Percentiles rank a stretch among this genome's conserved stretches.
Conservation (phyloP, 2,329 filamentous ascomycete genomes). For the Epichloe baconii region DNA sequence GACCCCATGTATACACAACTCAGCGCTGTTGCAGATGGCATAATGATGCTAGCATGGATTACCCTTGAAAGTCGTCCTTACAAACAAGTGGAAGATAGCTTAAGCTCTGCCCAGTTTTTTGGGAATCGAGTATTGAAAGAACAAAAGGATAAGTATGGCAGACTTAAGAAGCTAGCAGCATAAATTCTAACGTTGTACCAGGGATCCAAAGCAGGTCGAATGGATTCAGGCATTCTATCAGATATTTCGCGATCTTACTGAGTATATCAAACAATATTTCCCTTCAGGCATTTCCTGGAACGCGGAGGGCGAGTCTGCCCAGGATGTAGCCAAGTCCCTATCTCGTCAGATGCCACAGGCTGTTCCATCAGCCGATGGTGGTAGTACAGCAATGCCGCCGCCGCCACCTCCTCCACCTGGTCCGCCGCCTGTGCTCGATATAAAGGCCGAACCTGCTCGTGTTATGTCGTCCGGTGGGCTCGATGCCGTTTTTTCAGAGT, state of each 20-base stretch:
- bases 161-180: background rate
- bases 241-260: constrained; percentile 70
- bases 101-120: constrained; percentile 80
- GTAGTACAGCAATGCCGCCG: constrained; percentile 39
- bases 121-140: constrained; percentile 90
- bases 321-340: constrained; percentile 51
- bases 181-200: constrained; percentile 20
- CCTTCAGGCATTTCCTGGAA: constrained; percentile 79
- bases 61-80: constrained; percentile 69
- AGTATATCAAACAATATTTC: constrained; percentile 78
- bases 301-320: constrained; percentile 56
- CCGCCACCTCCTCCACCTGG: constrained; percentile 59
- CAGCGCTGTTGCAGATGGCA: constrained; percentile 78
- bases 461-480: constrained; percentile 46
- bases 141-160: constrained; percentile 54
- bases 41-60: constrained; percentile 84
- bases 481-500: constrained; percentile 77
- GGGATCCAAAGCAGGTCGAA: constrained; percentile 67
- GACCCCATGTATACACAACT: constrained; percentile 69
- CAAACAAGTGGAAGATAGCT: constrained; percentile 72
- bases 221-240: constrained; percentile 91
- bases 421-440: constrained; percentile 52
- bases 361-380: constrained; percentile 38
- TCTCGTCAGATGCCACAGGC: constrained; percentile 18
- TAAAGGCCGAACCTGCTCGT: constrained; percentile 29